These are phyloP conservation scores for Picochlorum sp. DNA, from an alignment of 139 green algal species.

Conservation along the genomic window DNA sequence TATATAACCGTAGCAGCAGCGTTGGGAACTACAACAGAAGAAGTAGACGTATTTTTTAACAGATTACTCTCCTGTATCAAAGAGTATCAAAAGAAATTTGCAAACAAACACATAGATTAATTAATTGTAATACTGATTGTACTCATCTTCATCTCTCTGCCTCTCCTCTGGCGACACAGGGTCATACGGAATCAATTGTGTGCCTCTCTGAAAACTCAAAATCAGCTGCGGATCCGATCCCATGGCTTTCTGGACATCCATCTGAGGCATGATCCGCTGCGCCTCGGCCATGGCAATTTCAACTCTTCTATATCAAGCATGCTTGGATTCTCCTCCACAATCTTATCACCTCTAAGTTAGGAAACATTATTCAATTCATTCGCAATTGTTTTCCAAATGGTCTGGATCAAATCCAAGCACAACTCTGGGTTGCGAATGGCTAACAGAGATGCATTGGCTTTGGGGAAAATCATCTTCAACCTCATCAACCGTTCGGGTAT, in stretches of 20 bases:
- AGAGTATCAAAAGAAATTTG: constrained; percentile 13
- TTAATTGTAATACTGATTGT: constrained; percentile 21
- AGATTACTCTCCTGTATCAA: constrained; percentile 30
- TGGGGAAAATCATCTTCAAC: constrained; percentile 55
- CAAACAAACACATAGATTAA: not conserved
- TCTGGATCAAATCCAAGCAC: constrained; percentile 43
- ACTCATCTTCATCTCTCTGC: constrained; percentile 28
- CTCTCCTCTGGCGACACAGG: not conserved
- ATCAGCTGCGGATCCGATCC: constrained; percentile 54
- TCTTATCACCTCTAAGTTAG: constrained; percentile 41
- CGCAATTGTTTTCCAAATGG: constrained; percentile 17
- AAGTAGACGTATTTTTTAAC: constrained; percentile 62
- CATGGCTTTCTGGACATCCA: constrained; percentile 44
- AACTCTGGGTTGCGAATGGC: constrained; percentile 41
- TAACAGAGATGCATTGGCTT: constrained; percentile 41
- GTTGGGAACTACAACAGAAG: constrained; percentile 50
- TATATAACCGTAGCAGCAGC: constrained; percentile 86
- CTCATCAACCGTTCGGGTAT: constrained; percentile 52
- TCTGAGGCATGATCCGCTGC: constrained; percentile 41
- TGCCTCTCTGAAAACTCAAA: constrained; percentile 58
- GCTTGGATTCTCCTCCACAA: constrained; percentile 52
- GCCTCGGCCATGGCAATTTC: constrained; percentile 42
- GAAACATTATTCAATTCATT: constrained; percentile 46
- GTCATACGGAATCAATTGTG: constrained; percentile 61
- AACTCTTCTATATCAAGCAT: constrained; percentile 61